Evolutionary conservation across 345 rosid genomes (phyloP).

Genomic region (Cardamine occulta): DNA sequence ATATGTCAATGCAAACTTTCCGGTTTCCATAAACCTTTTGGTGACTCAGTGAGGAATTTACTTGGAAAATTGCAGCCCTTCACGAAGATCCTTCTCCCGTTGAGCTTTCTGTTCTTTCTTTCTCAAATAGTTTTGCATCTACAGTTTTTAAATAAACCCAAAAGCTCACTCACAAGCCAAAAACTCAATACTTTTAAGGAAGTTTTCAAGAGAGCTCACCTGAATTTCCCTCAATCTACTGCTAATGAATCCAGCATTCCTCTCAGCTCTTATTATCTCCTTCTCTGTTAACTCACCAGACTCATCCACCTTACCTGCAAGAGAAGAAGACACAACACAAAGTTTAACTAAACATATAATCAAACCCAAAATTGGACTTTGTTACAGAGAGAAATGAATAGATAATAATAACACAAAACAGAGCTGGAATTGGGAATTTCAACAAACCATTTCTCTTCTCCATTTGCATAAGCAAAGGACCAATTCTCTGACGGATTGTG

Average conservation of each 20-base stretch:
- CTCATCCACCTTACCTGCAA: slow-evolving; percentile 69
- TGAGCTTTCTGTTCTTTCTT: slow-evolving; percentile 77
- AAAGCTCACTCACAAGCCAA: slow-evolving; percentile 20
- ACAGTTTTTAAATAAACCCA: slow-evolving; percentile 9
- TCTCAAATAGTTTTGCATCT: slow-evolving; percentile 81
- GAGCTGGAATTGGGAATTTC: not conserved
- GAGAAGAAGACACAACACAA: slow-evolving; percentile 12
- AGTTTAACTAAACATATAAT: not conserved
- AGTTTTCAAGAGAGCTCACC: slow-evolving; percentile 48
- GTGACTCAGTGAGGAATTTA: slow-evolving; percentile 35
- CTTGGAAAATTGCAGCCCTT: slow-evolving; percentile 82
- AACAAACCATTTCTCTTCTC: slow-evolving; percentile 77
- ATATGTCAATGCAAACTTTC: slow-evolving; percentile 9
- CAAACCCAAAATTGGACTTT: not conserved
- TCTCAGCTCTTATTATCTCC: slow-evolving; percentile 93
- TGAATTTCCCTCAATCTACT: slow-evolving; percentile 87
- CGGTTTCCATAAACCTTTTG: not conserved
- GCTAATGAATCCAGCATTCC: slow-evolving; percentile 88
- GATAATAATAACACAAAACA: not conserved
- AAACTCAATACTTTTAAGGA: slow-evolving; percentile 11
- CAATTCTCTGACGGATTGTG: slow-evolving; percentile 89
- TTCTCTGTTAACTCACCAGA: slow-evolving; percentile 81
- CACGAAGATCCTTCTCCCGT: slow-evolving; percentile 79
- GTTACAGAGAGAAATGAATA: not conserved
- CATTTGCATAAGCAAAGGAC: slow-evolving; percentile 91